Evolutionary conservation across 306 rosid genomes (phyloP), one percentile per base, ranked within the genome.

Genomic region (Fragaria nilgerrensis): DNA sequence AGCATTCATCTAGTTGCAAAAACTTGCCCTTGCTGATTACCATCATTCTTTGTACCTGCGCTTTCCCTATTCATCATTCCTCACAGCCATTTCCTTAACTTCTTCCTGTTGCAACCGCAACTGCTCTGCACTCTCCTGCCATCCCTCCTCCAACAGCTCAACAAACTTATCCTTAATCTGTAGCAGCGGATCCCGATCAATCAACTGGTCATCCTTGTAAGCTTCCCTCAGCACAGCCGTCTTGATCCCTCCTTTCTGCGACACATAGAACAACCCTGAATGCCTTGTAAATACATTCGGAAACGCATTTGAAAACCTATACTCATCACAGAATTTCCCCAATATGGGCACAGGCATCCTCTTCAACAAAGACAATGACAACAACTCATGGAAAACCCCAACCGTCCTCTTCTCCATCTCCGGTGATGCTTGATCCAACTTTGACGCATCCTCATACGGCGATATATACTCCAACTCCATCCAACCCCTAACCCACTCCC

Each of bases 401-500:
- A 86, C 88, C 0, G 70, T 79, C 70, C 89, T 80, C 88, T 86
- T 86, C 89, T 88, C 92, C 89, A 90, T 95, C 68, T 92, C 96
- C 15, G 83, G 82, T 0, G 96, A 89, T 6, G 88, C 81, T 75
- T 92, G 97, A 59, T 87, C 90, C 75, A 95, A 84, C 77, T 81
- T 80, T 0, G 88, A 84, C 41, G 78, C 90, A 72, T 92, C 92
- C 72, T 80, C 89, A 64, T 90, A 95, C 1, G 97, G 97, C 0
- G 97, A 95, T 0, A 90, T 39, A 48, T 89, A 89, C 55, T 88
- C 91, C 73, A 95, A 87, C 83, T 95, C 99, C 86, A 92, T 43
- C 93, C 97, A 95, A 82, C 92, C 99, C 90, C 97, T 89, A 16
- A 87, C 80, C 97, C 99, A 91, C 78, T 92, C 97, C 82, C 94